A percentile compares a stretch with the other conserved stretches of the same genome.
Evolutionary conservation across 2,329 filamentous ascomycete species (phyloP).

Genomic region (Amesomyces nigricolor): DNA sequence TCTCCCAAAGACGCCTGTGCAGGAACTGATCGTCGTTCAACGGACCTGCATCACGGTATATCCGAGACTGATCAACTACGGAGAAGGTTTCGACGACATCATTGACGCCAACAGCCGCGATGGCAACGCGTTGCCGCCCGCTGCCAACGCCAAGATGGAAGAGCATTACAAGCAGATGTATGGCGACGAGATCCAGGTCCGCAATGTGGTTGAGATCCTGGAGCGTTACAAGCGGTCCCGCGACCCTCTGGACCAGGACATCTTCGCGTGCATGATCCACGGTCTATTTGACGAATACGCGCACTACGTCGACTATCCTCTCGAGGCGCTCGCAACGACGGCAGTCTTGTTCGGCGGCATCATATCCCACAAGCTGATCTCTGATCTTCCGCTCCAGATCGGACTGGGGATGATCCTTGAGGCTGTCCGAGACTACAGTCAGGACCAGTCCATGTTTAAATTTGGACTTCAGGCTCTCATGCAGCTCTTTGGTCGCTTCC

Average conservation of each 20-base stretch:
- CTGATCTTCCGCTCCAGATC: slow-evolving; percentile 83
- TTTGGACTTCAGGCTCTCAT: slow-evolving; percentile 94
- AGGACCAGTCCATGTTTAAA: slow-evolving; percentile 92
- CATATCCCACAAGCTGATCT: slow-evolving; percentile 87
- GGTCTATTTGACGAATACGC: slow-evolving; percentile 95
- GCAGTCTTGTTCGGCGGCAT: slow-evolving; percentile 95
- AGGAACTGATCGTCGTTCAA: slow-evolving; percentile 75
- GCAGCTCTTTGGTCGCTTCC: slow-evolving; percentile 74
- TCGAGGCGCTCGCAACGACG: slow-evolving; percentile 93
- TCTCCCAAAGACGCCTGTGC: slow-evolving; percentile 50
- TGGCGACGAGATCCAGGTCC: slow-evolving; percentile 78
- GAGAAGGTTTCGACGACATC: slow-evolving; percentile 84
- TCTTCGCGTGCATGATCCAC: slow-evolving; percentile 98
- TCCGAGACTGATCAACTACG: slow-evolving; percentile 92
- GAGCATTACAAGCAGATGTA: slow-evolving; percentile 99
- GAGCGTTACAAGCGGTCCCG: slow-evolving; percentile 83
- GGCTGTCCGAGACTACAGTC: slow-evolving; percentile 76
- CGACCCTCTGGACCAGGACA: slow-evolving; percentile 79
- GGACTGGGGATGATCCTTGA: slow-evolving; percentile 98
- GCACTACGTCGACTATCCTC: slow-evolving; percentile 89
- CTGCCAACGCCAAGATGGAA: slow-evolving; percentile 88
- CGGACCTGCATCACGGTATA: slow-evolving; percentile 87
- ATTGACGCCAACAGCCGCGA: slow-evolving; percentile 79
- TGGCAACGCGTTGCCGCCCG: slow-evolving; percentile 72
- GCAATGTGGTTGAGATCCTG: slow-evolving; percentile 77